Percentiles rank a stretch among this genome's conserved stretches.
Evolutionary conservation across 1,139 yeast species (phyloP).

Genomic region (Candida dubliniensis): DNA sequence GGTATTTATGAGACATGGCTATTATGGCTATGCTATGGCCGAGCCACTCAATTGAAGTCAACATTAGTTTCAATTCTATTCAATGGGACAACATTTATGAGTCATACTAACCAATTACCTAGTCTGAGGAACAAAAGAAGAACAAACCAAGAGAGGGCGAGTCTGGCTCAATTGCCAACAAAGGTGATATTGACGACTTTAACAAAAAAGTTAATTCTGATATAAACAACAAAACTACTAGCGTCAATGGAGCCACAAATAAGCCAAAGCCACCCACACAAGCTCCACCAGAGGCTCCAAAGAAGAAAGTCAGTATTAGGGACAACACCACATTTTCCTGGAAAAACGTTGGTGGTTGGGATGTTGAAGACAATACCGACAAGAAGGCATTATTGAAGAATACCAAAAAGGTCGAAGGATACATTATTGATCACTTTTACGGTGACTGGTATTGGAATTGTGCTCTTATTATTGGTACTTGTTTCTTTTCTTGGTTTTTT

Average conservation of each 20-base stretch:
- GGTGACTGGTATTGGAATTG: slow-evolving; percentile 76
- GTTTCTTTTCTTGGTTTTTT: slow-evolving; percentile 66
- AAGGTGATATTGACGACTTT: slow-evolving; percentile 32
- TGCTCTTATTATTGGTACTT: slow-evolving; percentile 63
- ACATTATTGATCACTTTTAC: slow-evolving; percentile 64
- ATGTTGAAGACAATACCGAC: slow-evolving; percentile 21
- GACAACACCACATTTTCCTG: slow-evolving; percentile 41
- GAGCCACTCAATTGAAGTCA: too few species aligned
- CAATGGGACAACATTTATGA: too few species aligned
- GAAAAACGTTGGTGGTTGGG: slow-evolving; percentile 46
- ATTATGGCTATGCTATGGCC: too few species aligned
- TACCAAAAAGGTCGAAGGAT: slow-evolving; percentile 47
- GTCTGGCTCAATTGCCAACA: slow-evolving; percentile 16
- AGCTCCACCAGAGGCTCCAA: slow-evolving; percentile 7
- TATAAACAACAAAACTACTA: slow-evolving; percentile 14
- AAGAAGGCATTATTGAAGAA: slow-evolving; percentile 27
- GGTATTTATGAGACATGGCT: too few species aligned
- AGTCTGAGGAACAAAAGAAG: slow-evolving; percentile 3
- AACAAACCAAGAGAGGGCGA: background rate
- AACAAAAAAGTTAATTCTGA: slow-evolving; percentile 24
- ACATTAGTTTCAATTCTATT: too few species aligned
- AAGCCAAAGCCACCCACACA: slow-evolving; percentile 9
- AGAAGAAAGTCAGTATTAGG: slow-evolving; percentile 26
- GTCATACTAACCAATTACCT: background rate
- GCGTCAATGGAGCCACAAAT: slow-evolving; percentile 3